Evolutionary conservation across 176 grass and related monocot species (phyloP).

Genomic region (Eremochloa ophiuroides): DNA sequence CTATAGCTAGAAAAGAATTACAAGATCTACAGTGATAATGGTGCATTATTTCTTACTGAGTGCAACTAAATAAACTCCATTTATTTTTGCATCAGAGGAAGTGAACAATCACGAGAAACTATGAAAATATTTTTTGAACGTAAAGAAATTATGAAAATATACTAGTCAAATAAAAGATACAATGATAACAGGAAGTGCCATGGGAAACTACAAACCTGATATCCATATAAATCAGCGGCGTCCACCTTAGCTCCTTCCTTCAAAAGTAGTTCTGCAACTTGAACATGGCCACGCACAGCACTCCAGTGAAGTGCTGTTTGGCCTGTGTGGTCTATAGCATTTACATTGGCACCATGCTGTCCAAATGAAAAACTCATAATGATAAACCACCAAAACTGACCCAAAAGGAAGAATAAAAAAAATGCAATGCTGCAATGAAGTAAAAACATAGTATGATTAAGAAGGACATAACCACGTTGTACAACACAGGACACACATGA

Average conservation of each 20-base stretch:
- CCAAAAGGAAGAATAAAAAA: not conserved
- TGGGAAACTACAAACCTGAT: conserved; percentile 48
- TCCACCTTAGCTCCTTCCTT: conserved; percentile 94
- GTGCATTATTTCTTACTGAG: conserved; percentile 18
- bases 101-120: not conserved
- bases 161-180: not conserved
- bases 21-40: not conserved
- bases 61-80: not conserved
- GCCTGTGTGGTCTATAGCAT: conserved; percentile 78
- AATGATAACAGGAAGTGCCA: not conserved
- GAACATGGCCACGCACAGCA: conserved; percentile 80
- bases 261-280: conserved; percentile 80
- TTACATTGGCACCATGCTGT: conserved; percentile 93
- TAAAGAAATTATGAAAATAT: conserved; percentile 7
- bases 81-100: not conserved
- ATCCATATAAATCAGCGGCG: conserved; percentile 83
- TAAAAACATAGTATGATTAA: not conserved
- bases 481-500: not conserved
- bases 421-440: not conserved
- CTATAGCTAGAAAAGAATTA: not conserved
- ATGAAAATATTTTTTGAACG: no score
- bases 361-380: conserved; percentile 15
- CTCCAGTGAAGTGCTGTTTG: conserved; percentile 97
- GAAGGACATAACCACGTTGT: not conserved
- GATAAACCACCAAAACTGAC: conserved; percentile 7